A percentile compares a stretch with the other conserved stretches of the same genome.
phyloP scores from a whole-genome alignment of 2,329 filamentous ascomycete genomes.

The Ophiostoma perfectum region DNA sequence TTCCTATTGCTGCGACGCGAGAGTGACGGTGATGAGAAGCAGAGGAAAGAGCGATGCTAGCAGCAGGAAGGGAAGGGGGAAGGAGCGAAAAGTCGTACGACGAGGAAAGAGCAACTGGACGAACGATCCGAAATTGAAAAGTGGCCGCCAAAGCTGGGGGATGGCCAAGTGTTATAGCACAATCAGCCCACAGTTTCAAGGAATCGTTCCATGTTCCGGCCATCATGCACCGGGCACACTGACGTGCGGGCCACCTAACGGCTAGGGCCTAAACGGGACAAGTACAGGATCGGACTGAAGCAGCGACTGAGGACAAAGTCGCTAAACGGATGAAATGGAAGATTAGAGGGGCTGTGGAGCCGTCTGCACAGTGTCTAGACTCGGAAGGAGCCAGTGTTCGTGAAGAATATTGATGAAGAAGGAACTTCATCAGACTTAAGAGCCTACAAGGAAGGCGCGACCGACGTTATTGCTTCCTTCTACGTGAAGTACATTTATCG shows the following conservation, averaged over 20 bases:
- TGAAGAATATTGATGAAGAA: no score
- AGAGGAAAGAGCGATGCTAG: slow-evolving; percentile 16
- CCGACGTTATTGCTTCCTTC: neutral
- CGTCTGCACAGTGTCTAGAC: neutral
- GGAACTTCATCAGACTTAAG: neutral
- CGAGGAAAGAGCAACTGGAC: slow-evolving; percentile 15
- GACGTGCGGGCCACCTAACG: slow-evolving; percentile 14
- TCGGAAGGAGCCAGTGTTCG: neutral
- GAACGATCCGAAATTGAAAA: slow-evolving; percentile 19
- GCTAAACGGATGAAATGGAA: neutral
- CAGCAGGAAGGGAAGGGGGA: neutral
- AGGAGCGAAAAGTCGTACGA: slow-evolving; percentile 23
- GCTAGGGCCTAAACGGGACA: slow-evolving; percentile 12
- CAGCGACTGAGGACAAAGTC: neutral
- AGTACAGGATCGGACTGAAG: neutral
- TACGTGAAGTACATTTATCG: neutral
- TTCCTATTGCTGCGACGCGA: neutral
- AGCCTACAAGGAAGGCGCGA: neutral
- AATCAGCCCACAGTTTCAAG: slow-evolving; percentile 26
- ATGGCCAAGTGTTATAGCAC: slow-evolving; percentile 21
- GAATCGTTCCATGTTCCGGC: slow-evolving; percentile 26
- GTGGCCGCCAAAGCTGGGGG: slow-evolving; percentile 14
- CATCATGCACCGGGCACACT: slow-evolving; percentile 7
- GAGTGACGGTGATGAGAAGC: slow-evolving; percentile 1
- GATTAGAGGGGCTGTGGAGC: neutral